A percentile compares a stretch with the other conserved stretches of the same genome.
Conservation (phyloP, 2,329 filamentous ascomycete species). For the Arthroderma sp. region DNA sequence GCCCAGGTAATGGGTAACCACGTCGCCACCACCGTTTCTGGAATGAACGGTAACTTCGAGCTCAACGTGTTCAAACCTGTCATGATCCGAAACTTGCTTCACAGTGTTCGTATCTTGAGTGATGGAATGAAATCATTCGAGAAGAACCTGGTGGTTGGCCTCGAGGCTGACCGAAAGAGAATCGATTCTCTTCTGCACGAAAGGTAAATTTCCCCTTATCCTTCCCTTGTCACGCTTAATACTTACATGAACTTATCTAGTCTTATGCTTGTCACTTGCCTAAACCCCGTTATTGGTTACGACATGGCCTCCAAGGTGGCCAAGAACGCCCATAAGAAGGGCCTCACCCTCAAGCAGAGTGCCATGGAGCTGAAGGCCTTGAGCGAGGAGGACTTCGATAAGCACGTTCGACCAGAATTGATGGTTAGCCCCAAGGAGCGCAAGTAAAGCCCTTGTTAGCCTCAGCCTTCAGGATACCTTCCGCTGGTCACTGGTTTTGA, state of each 20-base stretch:
- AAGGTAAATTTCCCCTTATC: slow-evolving; percentile 49
- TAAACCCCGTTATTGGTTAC: slow-evolving; percentile 95
- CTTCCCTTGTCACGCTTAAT: not conserved
- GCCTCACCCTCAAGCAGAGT: slow-evolving; percentile 80
- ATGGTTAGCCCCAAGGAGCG: slow-evolving; percentile 78
- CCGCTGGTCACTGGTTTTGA: not conserved
- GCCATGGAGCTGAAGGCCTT: slow-evolving; percentile 87
- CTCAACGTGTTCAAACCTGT: slow-evolving; percentile 98
- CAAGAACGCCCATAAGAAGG: slow-evolving; percentile 99
- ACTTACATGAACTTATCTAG: slow-evolving; percentile 35
- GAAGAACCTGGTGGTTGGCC: slow-evolving; percentile 76
- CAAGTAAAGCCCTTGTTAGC: slow-evolving; percentile 32
- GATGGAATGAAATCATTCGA: slow-evolving; percentile 95
- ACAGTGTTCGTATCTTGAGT: slow-evolving; percentile 75
- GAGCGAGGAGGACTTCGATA: slow-evolving; percentile 79
- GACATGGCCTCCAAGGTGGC: slow-evolving; percentile 95
- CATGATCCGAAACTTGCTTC: slow-evolving; percentile 86
- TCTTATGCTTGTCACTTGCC: slow-evolving; percentile 94
- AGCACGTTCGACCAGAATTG: slow-evolving; percentile 78
- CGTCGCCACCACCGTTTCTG: slow-evolving; percentile 80
- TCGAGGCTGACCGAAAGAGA: slow-evolving; percentile 87
- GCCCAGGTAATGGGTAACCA: slow-evolving; percentile 97
- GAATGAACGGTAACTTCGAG: slow-evolving; percentile 97
- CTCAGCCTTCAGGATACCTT: not conserved
- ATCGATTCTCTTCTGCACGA: slow-evolving; percentile 86